phyloP scores from a whole-genome alignment of 768 basidiomycete genomes.

The Boletus vermiculosoides region DNA sequence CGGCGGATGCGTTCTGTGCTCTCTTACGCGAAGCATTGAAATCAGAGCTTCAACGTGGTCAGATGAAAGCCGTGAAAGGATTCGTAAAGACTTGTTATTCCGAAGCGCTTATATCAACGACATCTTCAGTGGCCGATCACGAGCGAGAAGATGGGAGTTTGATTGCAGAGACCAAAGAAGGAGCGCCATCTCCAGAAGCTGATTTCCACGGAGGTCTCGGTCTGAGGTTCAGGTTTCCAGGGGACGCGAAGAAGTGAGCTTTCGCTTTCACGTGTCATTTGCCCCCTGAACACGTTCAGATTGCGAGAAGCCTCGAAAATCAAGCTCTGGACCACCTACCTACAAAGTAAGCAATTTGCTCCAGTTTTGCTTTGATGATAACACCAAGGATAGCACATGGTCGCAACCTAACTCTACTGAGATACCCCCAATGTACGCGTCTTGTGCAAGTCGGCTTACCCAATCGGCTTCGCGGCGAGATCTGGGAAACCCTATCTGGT shows the following conservation, averaged over 20 bases:
- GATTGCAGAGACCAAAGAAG: constrained; percentile 52
- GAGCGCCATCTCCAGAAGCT: constrained; percentile 43
- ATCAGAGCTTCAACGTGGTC: constrained; percentile 81
- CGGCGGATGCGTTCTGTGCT: constrained; percentile 90
- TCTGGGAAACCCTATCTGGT: constrained; percentile 97
- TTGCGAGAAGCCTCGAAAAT: constrained; percentile 90
- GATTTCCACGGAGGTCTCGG: constrained; percentile 79
- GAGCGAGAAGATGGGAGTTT: constrained; percentile 70
- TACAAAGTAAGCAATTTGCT: constrained; percentile 53
- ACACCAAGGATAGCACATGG: constrained; percentile 65
- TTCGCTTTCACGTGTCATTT: neutral
- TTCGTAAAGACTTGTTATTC: constrained; percentile 95
- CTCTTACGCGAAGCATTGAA: constrained; percentile 88
- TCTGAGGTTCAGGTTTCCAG: constrained; percentile 84
- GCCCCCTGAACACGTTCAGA: constrained; percentile 39
- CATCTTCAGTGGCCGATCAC: constrained; percentile 56
- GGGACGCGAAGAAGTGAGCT: constrained; percentile 85
- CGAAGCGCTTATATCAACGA: constrained; percentile 71
- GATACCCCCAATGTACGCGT: constrained; percentile 96
- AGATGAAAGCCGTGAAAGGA: constrained; percentile 89
- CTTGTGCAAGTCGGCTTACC: constrained; percentile 96
- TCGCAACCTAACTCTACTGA: constrained; percentile 89
- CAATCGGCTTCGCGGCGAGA: constrained; percentile 90
- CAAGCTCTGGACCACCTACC: constrained; percentile 91
- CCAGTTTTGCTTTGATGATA: constrained; percentile 6